Evolutionary conservation across 179 eudicot genomes (phyloP), one percentile per base, ranked within the genome.

Genomic region (Patellifolia procumbens): DNA sequence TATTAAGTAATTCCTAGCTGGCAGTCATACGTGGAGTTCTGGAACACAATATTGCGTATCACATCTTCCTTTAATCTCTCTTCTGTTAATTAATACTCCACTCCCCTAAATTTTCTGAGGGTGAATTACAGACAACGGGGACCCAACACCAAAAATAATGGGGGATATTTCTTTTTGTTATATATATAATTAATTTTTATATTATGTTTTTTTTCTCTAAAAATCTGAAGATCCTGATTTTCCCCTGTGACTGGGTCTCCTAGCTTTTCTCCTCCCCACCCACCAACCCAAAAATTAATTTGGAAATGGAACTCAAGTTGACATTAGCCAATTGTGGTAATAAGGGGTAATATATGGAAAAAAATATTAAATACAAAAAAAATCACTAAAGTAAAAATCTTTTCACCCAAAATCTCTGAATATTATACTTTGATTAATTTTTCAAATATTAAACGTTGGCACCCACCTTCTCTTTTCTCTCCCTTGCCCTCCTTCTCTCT

Each of bases 171-270:
- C 15, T 39, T n/a, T 45, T 29, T 29, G 7, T 39, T 58, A 19
- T 16, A n/a, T n/a, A n/a, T n/a, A n/a, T n/a, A n/a, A n/a, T n/a
- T n/a, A n/a, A n/a, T n/a, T n/a, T n/a, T n/a, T n/a, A n/a, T n/a
- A n/a, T n/a, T n/a, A n/a, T n/a, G n/a, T n/a, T n/a, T n/a, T n/a
- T n/a, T n/a, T n/a, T n/a, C n/a, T 77, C 81, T 78, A 81, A 84
- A 85, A 79, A 77, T 85, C 28, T 79, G 79, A 88, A 86, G 88
- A 87, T 81, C 82, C 83, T 79, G 68, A 46, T 37, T 80, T 69
- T 68, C 70, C 76, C 85, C 79, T 66, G 48, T 49, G 87, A 77
- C 86, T 77, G 71, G 77, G 80, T 82, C 81, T 80, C 78, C 81
- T 73, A 81, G 75, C 64, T 72, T 73, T 75, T 78, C 75, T 78